Base-by-base conservation (phyloP, 2,329 filamentous ascomycete species). In the Fonsecaea pedrosoi region DNA sequence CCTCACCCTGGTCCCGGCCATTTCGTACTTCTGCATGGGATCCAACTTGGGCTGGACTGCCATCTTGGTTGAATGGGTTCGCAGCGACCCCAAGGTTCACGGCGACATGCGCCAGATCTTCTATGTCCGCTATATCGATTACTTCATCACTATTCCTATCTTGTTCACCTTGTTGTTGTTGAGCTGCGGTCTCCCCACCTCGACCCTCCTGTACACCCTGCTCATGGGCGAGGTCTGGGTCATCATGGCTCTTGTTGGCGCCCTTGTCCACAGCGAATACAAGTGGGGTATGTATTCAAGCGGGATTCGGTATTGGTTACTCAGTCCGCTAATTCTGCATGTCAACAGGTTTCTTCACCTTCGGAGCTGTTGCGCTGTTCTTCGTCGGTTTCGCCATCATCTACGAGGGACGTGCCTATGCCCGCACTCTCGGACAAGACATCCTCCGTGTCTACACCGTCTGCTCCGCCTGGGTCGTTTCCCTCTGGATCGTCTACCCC, bases 11-110 rank as follows among this genome's bases (percentile, higher is more conserved):
- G 65, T 74, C 45, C 69, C 73, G 21, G 80, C 83, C 45, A 86
- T 90, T 70, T 82, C 87, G 13, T 90, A 90, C 78, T 90, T 87
- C 78, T 82, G 84, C 69, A 89, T 90, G 87, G 88, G 82, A n/a
- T 85, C 86, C 9, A 87, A 89, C 72, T 79, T 90, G 1, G 88
- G 88, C 38, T 88, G 85, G 76, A 84, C 85, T 1, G 85, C 87
- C 0, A 88, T 90, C 71, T 73, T 79, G n/a, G 87, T 88, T 45
- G 85, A 91, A 73, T 91, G 85, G 70, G 77, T 77, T 1, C 80
- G 82, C 60, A 77, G 67, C 65, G 75, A 79, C 61, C 77, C 79
- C 13, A 79, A 81, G 4, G 81, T 85, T 2, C 68, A 76, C 2
- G 86, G 86, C 5, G 75, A 77, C 1, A 85, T 84, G 57, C 84